Evolutionary conservation across 2,329 filamentous ascomycete species (phyloP), one percentile per base, ranked within the genome.

Genomic region (Nigrograna mackinnonii): DNA sequence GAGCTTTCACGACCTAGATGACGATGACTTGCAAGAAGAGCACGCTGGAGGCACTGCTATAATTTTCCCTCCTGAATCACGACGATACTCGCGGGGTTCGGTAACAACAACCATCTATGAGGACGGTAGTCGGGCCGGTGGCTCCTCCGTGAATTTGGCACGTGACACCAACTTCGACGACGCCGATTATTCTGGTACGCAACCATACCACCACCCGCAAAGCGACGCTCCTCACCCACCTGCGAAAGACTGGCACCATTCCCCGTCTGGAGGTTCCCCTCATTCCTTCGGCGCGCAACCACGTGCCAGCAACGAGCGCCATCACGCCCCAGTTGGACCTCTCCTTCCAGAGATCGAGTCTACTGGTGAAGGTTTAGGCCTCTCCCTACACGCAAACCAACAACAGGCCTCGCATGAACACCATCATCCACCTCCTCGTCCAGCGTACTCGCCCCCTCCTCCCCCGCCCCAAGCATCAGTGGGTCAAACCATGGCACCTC

Each of bases 381-480:
- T 79, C 9, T 69, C 70, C 2, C 67, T 77, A 2, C n/a, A 33
- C 13, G 37, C 67, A 73, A 44, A 44, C 41, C 20, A 19, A 12
- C 32, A 35, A 37, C 22, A 39, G 38, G 9, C 21, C 31, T 6
- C 18, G 17, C 26, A 6, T 20, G 5, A 3, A 6, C n/a, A 14
- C 18, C 9, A 22, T 14, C 21, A 35, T 21, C 28, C 41, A 21
- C 69, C 71, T 5, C 49, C 66, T 7, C 73, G 76, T n/a, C 64
- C 64, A 22, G 61, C 76, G 41, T 70, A 73, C 33, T 75, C 75
- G 24, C 75, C 74, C 22, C 74, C 74, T 4, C 74, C 73, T 5
- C 73, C 74, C 18, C 64, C 67, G 6, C 42, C 52, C 7, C 37
- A 49, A 28, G 35, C 43, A 11, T 50, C 52, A 14, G 49, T 49